Evolutionary conservation across 2,329 filamentous ascomycete genomes (phyloP).

Genomic region (Talaromyces marneffei): DNA sequence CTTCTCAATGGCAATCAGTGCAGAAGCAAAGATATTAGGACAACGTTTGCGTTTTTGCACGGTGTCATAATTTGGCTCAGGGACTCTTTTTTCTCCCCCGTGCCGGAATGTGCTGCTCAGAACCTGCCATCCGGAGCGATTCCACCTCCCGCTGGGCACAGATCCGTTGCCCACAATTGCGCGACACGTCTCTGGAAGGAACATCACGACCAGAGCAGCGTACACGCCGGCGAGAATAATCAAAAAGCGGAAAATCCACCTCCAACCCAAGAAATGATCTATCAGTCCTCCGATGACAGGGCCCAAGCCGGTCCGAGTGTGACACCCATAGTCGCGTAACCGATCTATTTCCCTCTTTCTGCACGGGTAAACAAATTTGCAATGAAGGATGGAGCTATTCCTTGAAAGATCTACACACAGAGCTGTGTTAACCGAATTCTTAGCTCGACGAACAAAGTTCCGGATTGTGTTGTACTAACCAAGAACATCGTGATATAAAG

Average conservation of each 20-base stretch:
- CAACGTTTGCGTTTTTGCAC: not conserved
- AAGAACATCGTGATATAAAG: conserved; percentile 43
- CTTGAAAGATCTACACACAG: conserved; percentile 43
- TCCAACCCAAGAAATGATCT: conserved; percentile 34
- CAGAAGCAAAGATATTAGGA: conserved; percentile 19
- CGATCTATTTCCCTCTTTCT: conserved; percentile 39
- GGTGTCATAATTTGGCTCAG: not conserved
- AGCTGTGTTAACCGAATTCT: not conserved
- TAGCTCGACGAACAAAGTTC: not conserved
- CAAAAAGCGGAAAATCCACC: conserved; percentile 44
- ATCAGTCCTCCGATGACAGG: conserved; percentile 33
- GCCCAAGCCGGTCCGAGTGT: conserved; percentile 31
- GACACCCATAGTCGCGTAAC: conserved; percentile 28
- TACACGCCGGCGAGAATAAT: conserved; percentile 40
- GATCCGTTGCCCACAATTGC: conserved; percentile 34
- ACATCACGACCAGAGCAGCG: conserved; percentile 27
- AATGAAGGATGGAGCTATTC: conserved; percentile 48
- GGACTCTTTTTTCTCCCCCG: too few relatives aligned
- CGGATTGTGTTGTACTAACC: not conserved
- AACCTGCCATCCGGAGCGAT: conserved; percentile 2
- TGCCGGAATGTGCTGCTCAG: not conserved
- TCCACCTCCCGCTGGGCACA: conserved; percentile 21
- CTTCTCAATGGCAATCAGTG: conserved; percentile 21
- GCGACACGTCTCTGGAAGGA: conserved; percentile 35
- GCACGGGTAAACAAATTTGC: conserved; percentile 38